Evolutionary conservation across 495 filamentous ascomycete species (phyloP), one percentile per base, ranked within the genome.

Genomic region (Podospora anserina): DNA sequence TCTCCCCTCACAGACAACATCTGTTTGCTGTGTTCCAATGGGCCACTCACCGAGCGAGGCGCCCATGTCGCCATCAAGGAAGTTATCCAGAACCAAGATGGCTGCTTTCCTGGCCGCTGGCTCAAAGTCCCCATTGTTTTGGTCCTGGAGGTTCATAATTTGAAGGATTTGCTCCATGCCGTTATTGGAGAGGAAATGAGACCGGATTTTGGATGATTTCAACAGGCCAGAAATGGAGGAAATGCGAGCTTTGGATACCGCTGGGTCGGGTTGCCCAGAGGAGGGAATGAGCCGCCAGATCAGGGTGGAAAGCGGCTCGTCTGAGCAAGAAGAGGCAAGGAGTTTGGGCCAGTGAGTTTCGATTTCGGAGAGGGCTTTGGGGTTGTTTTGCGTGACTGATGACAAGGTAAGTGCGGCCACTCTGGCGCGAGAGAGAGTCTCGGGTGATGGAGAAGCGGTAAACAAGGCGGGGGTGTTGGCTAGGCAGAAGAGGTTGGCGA

Each of bases 361-460:
- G 1, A 87, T 78, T 61, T 82, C 78, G 19, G 72, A 69, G 55
- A 89, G 80, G 0, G 89, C 88, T 26, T 82, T 84, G 26, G 85
- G 84, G 75, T 91, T 91, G 76, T 90, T 91, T 66, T 88, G 86
- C 27, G 88, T 66, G 0, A 88, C 75, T 0, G 80, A 83, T 6
- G 82, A 80, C 2, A 91, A 73, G 65, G 86, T 82, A 2, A 83
- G 75, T 9, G 88, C 82, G 1, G 87, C 83, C 67, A 82, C 72
- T 65, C 79, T 70, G 76, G 83, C 69, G 60, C 81, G 77, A 71
- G 54, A 71, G 55, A 60, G 65, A 30, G 62, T 68, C 60, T 61
- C 61, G 16, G 68, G 20, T 32, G 65, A 54, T 0, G 68, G 19
- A 5, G 61, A 19, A 32, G 63, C 0, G 55, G 27, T 34, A 66